Evolutionary conservation across 768 basidiomycete species (phyloP).

Genomic region (Heimioporus sp.): DNA sequence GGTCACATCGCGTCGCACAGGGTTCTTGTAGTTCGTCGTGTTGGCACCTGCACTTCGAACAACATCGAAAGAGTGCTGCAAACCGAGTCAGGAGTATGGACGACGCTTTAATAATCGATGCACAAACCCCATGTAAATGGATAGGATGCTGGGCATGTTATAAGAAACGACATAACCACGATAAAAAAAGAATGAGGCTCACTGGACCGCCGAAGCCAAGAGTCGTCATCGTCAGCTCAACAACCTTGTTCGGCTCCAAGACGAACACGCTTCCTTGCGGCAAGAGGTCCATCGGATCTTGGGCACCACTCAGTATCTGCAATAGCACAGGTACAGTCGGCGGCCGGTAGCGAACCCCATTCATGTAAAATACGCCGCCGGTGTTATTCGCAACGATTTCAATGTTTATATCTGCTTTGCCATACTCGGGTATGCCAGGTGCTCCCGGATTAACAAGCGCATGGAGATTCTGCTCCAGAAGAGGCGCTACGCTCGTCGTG

Average conservation of each 20-base stretch:
- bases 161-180: not conserved
- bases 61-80: constrained; percentile 36
- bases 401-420: constrained; percentile 41
- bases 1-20: constrained; percentile 33
- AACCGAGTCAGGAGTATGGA: not conserved
- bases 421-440: constrained; percentile 38
- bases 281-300: constrained; percentile 25
- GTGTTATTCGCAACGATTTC: constrained; percentile 13
- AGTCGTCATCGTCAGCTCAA: constrained; percentile 23
- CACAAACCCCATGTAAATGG: constrained; percentile 29
- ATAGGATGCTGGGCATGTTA: constrained; percentile 22
- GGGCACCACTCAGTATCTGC: constrained; percentile 43
- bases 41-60: constrained; percentile 28
- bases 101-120: not conserved
- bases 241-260: constrained; percentile 26
- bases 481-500: constrained; percentile 17
- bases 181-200: constrained; percentile 6
- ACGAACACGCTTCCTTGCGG: constrained; percentile 23
- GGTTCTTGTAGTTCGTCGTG: constrained; percentile 33
- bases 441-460: constrained; percentile 28
- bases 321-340: constrained; percentile 42
- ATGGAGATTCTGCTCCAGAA: constrained; percentile 32
- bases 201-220: constrained; percentile 17
- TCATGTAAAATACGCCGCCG: constrained; percentile 12
- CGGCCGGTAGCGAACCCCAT: constrained; percentile 10